phyloP scores from a whole-genome alignment of 2,329 filamentous ascomycete genomes.

The Pleurostoma richardsiae region DNA sequence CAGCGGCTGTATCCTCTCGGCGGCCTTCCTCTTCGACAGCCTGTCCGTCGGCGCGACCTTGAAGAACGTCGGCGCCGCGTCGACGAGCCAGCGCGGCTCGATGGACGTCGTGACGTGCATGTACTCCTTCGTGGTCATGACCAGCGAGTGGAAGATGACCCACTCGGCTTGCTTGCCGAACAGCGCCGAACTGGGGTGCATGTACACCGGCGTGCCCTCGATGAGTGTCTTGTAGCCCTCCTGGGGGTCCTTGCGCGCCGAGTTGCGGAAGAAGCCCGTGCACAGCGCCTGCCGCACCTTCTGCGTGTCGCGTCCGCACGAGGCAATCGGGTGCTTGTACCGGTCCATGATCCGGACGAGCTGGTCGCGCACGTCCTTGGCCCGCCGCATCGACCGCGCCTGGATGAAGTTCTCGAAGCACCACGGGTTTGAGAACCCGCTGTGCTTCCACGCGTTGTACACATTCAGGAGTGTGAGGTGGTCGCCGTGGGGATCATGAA shows the following conservation, averaged over 20 bases:
- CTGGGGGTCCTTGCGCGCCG: constrained; percentile 88
- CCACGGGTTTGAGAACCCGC: constrained; percentile 79
- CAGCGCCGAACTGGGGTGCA: constrained; percentile 86
- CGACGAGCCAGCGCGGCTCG: constrained; percentile 90
- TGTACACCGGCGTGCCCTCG: constrained; percentile 89
- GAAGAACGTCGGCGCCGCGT: constrained; percentile 98
- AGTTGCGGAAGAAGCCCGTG: constrained; percentile 91
- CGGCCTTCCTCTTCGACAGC: constrained; percentile 86
- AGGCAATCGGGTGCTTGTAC: constrained; percentile 76
- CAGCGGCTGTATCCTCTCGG: constrained; percentile 89
- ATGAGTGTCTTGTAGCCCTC: constrained; percentile 98
- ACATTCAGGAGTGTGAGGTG: constrained; percentile 94
- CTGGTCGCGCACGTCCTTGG: constrained; percentile 89
- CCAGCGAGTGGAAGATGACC: constrained; percentile 88
- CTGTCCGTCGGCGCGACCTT: constrained; percentile 87
- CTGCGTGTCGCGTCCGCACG: constrained; percentile 81
- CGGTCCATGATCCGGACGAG: constrained; percentile 90
- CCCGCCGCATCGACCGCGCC: constrained; percentile 79
- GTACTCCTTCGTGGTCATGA: constrained; percentile 94
- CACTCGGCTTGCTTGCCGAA: constrained; percentile 97
- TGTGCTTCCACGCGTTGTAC: constrained; percentile 93
- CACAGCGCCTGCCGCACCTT: constrained; percentile 87
- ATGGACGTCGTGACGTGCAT: constrained; percentile 94
- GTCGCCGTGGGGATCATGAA: constrained; percentile 91
- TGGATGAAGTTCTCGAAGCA: constrained; percentile 98